phyloP scores from a whole-genome alignment of 73 alveolate genomes.

The Stentor roeselii region DNA sequence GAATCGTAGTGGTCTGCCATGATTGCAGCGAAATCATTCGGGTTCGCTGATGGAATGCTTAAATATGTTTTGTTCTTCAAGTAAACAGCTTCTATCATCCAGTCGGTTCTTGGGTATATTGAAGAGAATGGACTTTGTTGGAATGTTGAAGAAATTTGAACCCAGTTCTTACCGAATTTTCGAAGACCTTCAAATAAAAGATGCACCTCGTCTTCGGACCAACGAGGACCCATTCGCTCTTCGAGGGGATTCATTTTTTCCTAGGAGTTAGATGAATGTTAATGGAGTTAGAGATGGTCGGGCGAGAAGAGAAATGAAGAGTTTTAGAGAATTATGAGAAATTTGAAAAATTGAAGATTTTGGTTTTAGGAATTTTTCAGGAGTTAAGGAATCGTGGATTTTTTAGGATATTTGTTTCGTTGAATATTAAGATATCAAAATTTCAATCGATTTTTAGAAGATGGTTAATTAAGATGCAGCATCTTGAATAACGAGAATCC shows the following conservation, averaged over 20 bases:
- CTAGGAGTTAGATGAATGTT: too few species aligned
- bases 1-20: conserved; percentile 50
- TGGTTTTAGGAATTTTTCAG: too few species aligned
- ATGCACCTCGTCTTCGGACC: conserved; percentile 30
- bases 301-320: too few species aligned
- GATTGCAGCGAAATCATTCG: conserved; percentile 54
- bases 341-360: too few species aligned
- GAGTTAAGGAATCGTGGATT: too few species aligned
- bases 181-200: conserved; percentile 40
- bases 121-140: conserved; percentile 35
- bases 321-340: too few species aligned
- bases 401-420: too few species aligned
- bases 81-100: conserved; percentile 16
- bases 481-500: too few species aligned
- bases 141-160: conserved; percentile 32
- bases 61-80: conserved; percentile 47
- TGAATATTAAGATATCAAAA: too few species aligned
- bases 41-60: conserved; percentile 48
- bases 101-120: conserved; percentile 33
- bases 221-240: conserved; percentile 29
- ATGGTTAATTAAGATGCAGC: too few species aligned
- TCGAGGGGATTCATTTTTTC: background rate
- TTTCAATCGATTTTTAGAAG: too few species aligned
- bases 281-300: too few species aligned
- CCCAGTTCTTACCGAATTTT: conserved; percentile 35